Evolutionary conservation across 2,329 filamentous ascomycete species (phyloP).

Genomic region (Tympanopsis confertula): DNA sequence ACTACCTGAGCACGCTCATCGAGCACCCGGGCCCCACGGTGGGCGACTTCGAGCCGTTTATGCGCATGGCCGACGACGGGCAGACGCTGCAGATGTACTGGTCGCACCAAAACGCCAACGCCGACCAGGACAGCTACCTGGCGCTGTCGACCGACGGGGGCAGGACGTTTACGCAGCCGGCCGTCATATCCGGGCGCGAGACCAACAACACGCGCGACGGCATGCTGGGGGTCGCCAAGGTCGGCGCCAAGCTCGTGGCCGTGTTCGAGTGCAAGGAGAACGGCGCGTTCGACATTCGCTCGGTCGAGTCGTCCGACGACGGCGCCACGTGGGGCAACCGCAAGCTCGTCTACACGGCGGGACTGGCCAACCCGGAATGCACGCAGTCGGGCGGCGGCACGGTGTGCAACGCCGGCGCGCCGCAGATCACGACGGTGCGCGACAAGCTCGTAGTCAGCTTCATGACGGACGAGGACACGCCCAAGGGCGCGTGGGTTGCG

Average conservation of each 20-base stretch:
- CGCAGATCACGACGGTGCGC: slow-evolving; percentile 27
- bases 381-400: slow-evolving; percentile 7
- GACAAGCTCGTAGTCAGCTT: slow-evolving; percentile 27
- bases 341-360: slow-evolving; percentile 22
- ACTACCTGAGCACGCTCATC: slow-evolving; percentile 16
- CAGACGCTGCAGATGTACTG: slow-evolving; percentile 28
- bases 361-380: too few relatives aligned
- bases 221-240: slow-evolving; percentile 28
- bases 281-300: slow-evolving; percentile 19
- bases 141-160: slow-evolving; percentile 25
- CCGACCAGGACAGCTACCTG: slow-evolving; percentile 29
- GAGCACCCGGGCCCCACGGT: slow-evolving; percentile 4
- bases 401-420: slow-evolving; percentile 23
- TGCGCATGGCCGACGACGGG: slow-evolving; percentile 23
- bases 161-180: slow-evolving; percentile 18
- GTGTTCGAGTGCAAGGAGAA: slow-evolving; percentile 28
- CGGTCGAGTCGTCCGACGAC: slow-evolving; percentile 25
- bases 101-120: slow-evolving; percentile 21
- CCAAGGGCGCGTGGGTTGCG: slow-evolving; percentile 6
- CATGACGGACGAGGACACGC: slow-evolving; percentile 29
- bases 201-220: slow-evolving; percentile 23
- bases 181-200: slow-evolving; percentile 20
- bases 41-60: slow-evolving; percentile 32
- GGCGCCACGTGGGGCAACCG: slow-evolving; percentile 26
- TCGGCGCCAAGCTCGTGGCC: slow-evolving; percentile 12